Evolutionary conservation across 768 basidiomycete species (phyloP).

Genomic region (Tricholoma saponaceum): DNA sequence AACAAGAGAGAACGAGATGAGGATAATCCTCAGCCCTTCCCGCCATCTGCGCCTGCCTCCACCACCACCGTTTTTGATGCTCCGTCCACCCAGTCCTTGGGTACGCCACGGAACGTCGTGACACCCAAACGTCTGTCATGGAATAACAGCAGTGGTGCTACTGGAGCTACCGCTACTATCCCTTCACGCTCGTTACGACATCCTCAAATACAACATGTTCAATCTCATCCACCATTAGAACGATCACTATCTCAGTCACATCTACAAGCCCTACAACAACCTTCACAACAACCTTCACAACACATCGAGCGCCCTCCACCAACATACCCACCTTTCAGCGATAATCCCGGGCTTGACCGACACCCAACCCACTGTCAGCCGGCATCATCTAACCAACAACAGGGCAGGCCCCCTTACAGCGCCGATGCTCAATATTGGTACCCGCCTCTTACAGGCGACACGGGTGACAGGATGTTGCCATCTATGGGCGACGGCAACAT

Average conservation of each 20-base stretch:
- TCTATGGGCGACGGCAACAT: not conserved
- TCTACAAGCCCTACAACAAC: not conserved
- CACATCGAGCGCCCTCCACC: not conserved
- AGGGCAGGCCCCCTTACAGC: not conserved
- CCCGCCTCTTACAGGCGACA: not conserved
- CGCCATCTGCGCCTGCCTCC: conserved; percentile 2
- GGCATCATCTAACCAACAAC: not conserved
- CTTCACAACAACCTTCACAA: not conserved
- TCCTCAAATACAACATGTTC: not conserved
- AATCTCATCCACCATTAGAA: not conserved
- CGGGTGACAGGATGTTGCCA: not conserved
- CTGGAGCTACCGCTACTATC: not conserved
- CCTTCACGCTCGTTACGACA: not conserved
- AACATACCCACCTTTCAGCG: not conserved
- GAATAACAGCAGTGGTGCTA: not conserved
- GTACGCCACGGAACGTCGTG: not conserved
- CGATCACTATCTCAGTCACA: not conserved
- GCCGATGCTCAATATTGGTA: not conserved
- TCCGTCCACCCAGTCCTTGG: not conserved
- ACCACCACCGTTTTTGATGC: not conserved
- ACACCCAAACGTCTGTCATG: not conserved
- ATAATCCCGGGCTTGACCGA: not conserved
- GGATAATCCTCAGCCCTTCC: conserved; percentile 32
- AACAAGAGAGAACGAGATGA: conserved; percentile 62
- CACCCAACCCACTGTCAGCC: not conserved